These are phyloP conservation scores for Pichia sp. DNA, from an alignment of 1,139 yeast species.

Conservation along the genomic window DNA sequence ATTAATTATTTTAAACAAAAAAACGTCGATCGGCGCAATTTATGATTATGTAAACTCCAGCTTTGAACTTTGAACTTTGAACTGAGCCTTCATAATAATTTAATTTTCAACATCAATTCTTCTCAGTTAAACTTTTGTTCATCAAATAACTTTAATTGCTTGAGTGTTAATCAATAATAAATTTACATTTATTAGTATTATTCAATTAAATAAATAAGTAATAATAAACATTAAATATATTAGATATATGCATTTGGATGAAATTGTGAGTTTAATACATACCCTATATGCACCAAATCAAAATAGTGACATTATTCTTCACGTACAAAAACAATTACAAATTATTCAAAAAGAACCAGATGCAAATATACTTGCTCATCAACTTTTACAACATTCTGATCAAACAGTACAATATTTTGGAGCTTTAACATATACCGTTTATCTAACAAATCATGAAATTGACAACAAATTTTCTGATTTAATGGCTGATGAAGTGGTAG, in stretches of 20 bases:
- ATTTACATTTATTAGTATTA: too few species aligned
- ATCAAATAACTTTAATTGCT: too few species aligned
- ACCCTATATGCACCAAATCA: slow-evolving; percentile 14
- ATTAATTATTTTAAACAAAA: too few species aligned
- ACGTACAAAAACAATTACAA: slow-evolving; percentile 45
- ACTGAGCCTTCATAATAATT: too few species aligned
- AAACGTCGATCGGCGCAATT: too few species aligned
- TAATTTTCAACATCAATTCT: too few species aligned
- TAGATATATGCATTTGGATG: slow-evolving; percentile 1
- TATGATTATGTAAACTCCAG: too few species aligned
- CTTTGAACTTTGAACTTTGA: too few species aligned
- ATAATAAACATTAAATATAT: too few species aligned
- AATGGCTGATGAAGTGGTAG: slow-evolving; percentile 17
- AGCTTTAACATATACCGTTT: slow-evolving; percentile 62
- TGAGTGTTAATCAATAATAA: too few species aligned
- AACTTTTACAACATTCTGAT: slow-evolving; percentile 38
- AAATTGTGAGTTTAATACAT: slow-evolving; percentile 5
- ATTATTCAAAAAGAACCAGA: slow-evolving; percentile 45
- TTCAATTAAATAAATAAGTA: too few species aligned
- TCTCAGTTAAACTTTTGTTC: too few species aligned
- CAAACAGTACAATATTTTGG: slow-evolving; percentile 62
- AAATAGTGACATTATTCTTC: neutral
- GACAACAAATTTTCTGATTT: slow-evolving; percentile 11
- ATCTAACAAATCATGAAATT: slow-evolving; percentile 32
- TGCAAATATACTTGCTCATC: slow-evolving; percentile 47